A percentile compares a stretch with the other conserved stretches of the same genome.
Conservation (phyloP, 352 stramenopile species). For the Pythium insidiosum region DNA sequence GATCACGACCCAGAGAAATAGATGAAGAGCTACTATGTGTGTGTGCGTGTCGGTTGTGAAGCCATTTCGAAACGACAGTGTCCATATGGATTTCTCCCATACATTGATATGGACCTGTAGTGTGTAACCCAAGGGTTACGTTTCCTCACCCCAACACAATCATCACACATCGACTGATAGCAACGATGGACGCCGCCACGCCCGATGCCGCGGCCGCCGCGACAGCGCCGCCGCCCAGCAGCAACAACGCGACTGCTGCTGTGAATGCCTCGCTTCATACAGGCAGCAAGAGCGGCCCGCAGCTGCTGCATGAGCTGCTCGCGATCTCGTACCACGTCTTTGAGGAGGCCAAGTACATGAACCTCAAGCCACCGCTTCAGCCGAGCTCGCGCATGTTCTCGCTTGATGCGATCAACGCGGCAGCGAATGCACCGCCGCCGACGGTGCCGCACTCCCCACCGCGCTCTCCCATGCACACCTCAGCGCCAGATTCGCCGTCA, state of each 20-base stretch:
- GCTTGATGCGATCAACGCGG: conserved; percentile 25
- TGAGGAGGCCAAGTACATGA: conserved; percentile 78
- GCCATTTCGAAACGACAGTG: too few relatives aligned
- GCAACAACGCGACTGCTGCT: not conserved
- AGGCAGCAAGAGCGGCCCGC: conserved; percentile 30
- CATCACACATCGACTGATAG: too few relatives aligned
- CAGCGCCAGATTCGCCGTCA: conserved; percentile 23
- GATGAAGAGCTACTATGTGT: too few relatives aligned
- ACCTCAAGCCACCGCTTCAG: conserved; percentile 74
- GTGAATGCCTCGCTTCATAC: not conserved
- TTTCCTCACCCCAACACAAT: too few relatives aligned
- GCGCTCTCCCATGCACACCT: conserved; percentile 17
- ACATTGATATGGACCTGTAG: too few relatives aligned
- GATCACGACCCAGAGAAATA: too few relatives aligned
- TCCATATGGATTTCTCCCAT: too few relatives aligned
- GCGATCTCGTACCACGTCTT: conserved; percentile 73
- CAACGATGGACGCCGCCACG: conserved; percentile 1
- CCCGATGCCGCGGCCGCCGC: not conserved
- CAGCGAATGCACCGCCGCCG: too few relatives aligned
- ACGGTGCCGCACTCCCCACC: conserved; percentile 13
- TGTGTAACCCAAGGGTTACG: too few relatives aligned
- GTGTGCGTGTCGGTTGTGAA: too few relatives aligned
- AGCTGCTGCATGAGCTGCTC: conserved; percentile 60
- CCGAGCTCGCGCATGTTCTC: conserved; percentile 73
- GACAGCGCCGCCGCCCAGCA: not conserved